These are phyloP conservation scores for Chalciporus piperatoides DNA, from an alignment of 1,284 basidiomycete species.

Conservation along the genomic window DNA sequence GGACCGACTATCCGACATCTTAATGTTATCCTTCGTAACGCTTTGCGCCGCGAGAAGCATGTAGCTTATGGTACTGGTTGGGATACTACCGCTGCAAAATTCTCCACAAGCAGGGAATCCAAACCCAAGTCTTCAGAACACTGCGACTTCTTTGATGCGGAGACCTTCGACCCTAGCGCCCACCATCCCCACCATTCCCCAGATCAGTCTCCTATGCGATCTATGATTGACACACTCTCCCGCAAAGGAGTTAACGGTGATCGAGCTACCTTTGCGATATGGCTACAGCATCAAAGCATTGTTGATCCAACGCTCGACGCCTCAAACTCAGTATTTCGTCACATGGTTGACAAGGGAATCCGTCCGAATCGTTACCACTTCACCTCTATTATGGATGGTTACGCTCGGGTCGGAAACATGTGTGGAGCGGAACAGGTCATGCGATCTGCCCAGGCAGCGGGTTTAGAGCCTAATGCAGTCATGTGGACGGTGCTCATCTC, in stretches of 20 bases:
- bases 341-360: conserved; percentile 60
- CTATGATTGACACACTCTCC: conserved; percentile 47
- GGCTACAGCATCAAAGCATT: conserved; percentile 58
- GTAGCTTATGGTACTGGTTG: conserved; percentile 47
- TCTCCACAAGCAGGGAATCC: conserved; percentile 32
- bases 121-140: conserved; percentile 16
- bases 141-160: conserved; percentile 27
- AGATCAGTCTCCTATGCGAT: conserved; percentile 37
- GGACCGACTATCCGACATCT: conserved; percentile 47
- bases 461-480: conserved; percentile 52
- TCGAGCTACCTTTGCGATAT: conserved; percentile 51
- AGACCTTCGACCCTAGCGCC: conserved; percentile 47
- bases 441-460: conserved; percentile 44
- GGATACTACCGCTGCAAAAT: conserved; percentile 41
- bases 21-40: conserved; percentile 46
- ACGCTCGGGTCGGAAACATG: conserved; percentile 51
- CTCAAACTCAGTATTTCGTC: conserved; percentile 50
- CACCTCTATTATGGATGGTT: conserved; percentile 66
- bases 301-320: conserved; percentile 46
- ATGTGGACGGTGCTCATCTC: conserved; percentile 72
- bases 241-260: conserved; percentile 51
- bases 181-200: conserved; percentile 37
- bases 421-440: conserved; percentile 50
- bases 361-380: conserved; percentile 67
- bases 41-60: conserved; percentile 48